Conservation (phyloP, 305 asterid genomes). For the Rubia occidens region DNA sequence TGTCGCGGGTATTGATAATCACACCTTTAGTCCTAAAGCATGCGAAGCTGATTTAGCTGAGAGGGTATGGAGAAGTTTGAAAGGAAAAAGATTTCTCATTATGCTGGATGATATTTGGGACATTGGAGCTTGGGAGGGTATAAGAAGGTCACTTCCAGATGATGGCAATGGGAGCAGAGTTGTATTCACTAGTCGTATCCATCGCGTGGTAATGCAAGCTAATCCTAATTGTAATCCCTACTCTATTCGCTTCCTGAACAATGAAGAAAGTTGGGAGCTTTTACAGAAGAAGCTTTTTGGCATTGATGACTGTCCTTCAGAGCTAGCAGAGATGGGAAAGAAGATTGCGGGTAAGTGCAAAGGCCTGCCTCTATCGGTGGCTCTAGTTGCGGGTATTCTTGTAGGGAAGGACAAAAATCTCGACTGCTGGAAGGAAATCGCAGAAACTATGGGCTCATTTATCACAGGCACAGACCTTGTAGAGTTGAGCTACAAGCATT, state of each 20-base stretch:
- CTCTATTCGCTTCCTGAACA: not conserved
- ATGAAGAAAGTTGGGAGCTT: conserved; percentile 8
- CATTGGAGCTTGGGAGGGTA: conserved; percentile 3
- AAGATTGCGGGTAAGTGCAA: no score
- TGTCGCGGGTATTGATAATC: not conserved
- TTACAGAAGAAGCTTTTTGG: no score
- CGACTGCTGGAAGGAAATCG: no score
- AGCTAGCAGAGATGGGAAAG: no score
- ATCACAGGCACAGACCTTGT: not conserved
- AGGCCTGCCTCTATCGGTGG: no score
- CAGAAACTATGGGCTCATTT: no score
- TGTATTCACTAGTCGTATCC: no score
- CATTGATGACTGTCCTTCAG: no score
- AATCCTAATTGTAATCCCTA: not conserved
- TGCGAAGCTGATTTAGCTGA: conserved; percentile 3
- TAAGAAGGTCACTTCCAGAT: not conserved
- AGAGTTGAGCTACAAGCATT: conserved; percentile 17
- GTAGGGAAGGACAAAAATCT: not conserved
- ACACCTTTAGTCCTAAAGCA: no score
- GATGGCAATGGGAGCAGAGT: no score
- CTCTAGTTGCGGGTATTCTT: conserved; percentile 2
- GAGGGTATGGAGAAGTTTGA: conserved; percentile 1
- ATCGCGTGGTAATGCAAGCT: no score
- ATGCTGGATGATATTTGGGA: conserved; percentile 18
- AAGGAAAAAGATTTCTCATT: conserved; percentile 10